Evolutionary conservation across 2,329 filamentous ascomycete genomes (phyloP), one percentile per base, ranked within the genome.

Genomic region (Fusarium circinatum): DNA sequence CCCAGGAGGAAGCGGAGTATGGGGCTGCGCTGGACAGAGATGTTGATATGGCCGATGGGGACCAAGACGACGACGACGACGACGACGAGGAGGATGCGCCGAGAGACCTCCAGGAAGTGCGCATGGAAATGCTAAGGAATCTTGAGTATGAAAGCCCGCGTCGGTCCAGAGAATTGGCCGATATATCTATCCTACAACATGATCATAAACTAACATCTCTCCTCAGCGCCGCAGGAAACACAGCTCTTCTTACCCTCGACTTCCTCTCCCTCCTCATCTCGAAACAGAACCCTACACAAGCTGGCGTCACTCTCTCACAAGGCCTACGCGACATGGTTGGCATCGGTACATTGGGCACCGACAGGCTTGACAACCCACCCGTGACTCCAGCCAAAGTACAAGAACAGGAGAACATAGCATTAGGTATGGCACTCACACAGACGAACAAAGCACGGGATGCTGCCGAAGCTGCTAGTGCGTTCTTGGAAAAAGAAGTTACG

Each of bases 191-290:
- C n/a, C 20, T 17, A 28, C 26, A 10, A 18, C 20, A 20, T 15
- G 8, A 34, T 15, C 14, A 22, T n/a, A 39, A 41, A 38, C 69
- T 62, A 39, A 65, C 63, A 62, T 62, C 9, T 15, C 48, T 59
- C 65, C 51, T 58, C 66, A 84, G 82, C 45, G 74, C 83, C 52
- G 82, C 82, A 34, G 77, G 79, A 63, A 89, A 92, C 74, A 88
- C 90, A 61, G 88, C 91, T 45, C 86, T 93, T 79, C 87, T 93
- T 68, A 90, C 92, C 12, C 89, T 97, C 77, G 94, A 98, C 80
- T 94, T 95, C 77, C 84, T 97, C 63, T 97, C 95, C 36, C 88
- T 97, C 12, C 86, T 97, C 3, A 86, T 96, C 22, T 94, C 94
- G n/a, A 95, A 95, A 80, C 90, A 96, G 79, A 86, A 86, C n/a